Base-by-base conservation (phyloP, 2,329 filamentous ascomycete genomes). In the Penicillium italicum region DNA sequence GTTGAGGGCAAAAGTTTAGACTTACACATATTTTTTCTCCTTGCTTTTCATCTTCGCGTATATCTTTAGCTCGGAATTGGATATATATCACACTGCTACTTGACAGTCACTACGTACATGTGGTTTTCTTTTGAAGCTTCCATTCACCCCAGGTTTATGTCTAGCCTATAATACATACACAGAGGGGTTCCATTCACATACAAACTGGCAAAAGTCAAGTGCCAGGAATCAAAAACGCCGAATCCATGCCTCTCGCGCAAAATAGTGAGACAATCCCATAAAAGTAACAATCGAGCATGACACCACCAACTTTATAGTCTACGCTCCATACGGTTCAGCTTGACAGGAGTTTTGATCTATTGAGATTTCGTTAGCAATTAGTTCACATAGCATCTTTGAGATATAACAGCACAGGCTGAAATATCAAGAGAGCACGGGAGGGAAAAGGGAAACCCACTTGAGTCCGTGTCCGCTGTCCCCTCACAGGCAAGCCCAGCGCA, bases 401-500 rank as follows among this genome's bases (percentile, higher is more conserved):
- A 24, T 12, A 33, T 14, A 37, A 6, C 33, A 44, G 30, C 10
- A 11, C 28, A 33, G 47, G 41, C 6, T 20, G 24, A 7, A 5
- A 33, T 26, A 41, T 33, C 10, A 33, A 26, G 11, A 26, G n/a
- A 41, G 28, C 5, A n/a, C 38, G 6, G n/a, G 46, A 4, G 47
- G 11, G 34, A 50, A 53, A 42, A 22, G 40, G 42, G 46, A 63
- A 50, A 69, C 72, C 57, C 67, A 85, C 83, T 79, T 88, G 93
- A 71, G 80, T 90, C 71, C 90, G 87, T 57, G 94, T 97, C 66
- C 82, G 85, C 77, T 99, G 94, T 65, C 94, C 94, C 64, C 94
- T 84, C 51, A 94, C 93, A 4, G 94, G 94, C 77, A 97, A 76
- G 58, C 87, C 85, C 88, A 97, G 92, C 55, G 93, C 93, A 79